Evolutionary conservation across 306 rosid species (phyloP).

Genomic region (Medicago ruthenica): DNA sequence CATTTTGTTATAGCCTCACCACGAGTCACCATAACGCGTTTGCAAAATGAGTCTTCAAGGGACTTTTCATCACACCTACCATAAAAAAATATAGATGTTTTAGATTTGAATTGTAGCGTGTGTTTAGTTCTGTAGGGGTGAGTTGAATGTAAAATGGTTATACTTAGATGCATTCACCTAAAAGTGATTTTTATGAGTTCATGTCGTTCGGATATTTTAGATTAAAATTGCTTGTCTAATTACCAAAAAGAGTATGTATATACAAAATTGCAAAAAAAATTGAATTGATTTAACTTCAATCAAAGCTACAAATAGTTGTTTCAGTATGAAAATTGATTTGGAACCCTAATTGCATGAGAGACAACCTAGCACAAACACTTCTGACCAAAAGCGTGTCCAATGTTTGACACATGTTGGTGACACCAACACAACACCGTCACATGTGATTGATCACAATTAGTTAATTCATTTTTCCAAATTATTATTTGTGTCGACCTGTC

Average conservation of each 20-base stretch:
- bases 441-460: not conserved
- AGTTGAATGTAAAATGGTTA: not conserved
- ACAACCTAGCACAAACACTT: not conserved
- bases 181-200: not conserved
- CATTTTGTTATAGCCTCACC: slow-evolving; percentile 88
- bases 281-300: not conserved
- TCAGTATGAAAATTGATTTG: not conserved
- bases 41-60: slow-evolving; percentile 93
- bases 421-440: not conserved
- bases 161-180: not conserved
- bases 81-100: slow-evolving; percentile 31
- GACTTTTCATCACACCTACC: slow-evolving; percentile 82
- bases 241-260: no score
- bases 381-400: not conserved
- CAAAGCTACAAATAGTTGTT: not conserved
- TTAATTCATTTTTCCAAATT: not conserved
- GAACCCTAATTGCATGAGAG: not conserved
- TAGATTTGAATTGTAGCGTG: slow-evolving; percentile 17
- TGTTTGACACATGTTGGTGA: not conserved
- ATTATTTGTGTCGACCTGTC: not conserved
- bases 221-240: not conserved
- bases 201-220: not conserved
- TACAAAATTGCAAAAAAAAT: no score
- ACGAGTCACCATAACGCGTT: slow-evolving; percentile 91
- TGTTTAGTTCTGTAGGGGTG: not conserved